These are phyloP conservation scores for Linum trigynum DNA, from an alignment of 345 rosid genomes.

Conservation along the genomic window DNA sequence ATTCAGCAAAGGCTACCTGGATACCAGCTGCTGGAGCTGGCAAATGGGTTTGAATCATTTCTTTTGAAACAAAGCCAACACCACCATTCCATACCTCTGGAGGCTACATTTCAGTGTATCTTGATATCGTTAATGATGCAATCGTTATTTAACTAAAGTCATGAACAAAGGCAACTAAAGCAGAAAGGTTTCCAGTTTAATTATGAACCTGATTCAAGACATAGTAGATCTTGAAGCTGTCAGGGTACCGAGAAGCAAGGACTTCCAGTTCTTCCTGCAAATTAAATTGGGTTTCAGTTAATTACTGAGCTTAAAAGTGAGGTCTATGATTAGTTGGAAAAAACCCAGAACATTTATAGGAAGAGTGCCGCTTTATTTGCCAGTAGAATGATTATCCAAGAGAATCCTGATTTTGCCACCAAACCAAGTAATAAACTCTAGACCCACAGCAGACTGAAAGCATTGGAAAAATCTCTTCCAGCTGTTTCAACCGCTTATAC, in stretches of 20 bases:
- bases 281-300: not conserved
- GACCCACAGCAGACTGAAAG: no score
- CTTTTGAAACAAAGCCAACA: conserved; percentile 81
- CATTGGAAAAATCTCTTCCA: no score
- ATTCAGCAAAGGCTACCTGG: conserved; percentile 30
- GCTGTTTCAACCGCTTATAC: no score
- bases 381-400: no score
- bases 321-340: no score
- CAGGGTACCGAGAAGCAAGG: conserved; percentile 56
- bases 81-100: conserved; percentile 89
- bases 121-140: not conserved
- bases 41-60: conserved; percentile 71
- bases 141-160: no score
- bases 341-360: no score
- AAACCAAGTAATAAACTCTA: no score
- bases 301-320: no score
- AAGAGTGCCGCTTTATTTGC: no score
- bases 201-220: conserved; percentile 79
- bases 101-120: conserved; percentile 36
- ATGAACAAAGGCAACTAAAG: not conserved
- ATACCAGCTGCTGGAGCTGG: conserved; percentile 73
- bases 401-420: no score
- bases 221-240: conserved; percentile 59
- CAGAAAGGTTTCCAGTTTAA: not conserved
- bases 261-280: conserved; percentile 77